These are phyloP conservation scores for Sporobolomyces pararoseus DNA, from an alignment of 768 basidiomycete genomes.

Conservation along the genomic window DNA sequence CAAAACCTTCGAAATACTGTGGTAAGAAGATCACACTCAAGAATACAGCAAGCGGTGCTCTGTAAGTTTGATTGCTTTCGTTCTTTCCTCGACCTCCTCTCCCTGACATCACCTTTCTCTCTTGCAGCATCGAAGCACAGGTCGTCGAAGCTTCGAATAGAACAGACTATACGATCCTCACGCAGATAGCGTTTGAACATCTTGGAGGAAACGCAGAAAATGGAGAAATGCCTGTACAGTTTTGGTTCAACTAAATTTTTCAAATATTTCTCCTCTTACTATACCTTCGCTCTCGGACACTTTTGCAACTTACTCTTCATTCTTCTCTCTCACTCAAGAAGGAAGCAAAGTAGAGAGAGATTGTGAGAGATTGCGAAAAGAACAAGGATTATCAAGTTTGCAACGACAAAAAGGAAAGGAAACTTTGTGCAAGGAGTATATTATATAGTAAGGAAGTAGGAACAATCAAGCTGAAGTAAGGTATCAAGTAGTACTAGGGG, in stretches of 20 bases:
- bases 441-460: no score
- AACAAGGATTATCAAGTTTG: no score
- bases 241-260: constrained; percentile 9
- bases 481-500: no score
- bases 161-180: constrained; percentile 18
- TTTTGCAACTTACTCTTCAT: no score
- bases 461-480: no score
- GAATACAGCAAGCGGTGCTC: neutral
- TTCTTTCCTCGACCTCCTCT: no score
- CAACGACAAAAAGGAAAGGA: no score
- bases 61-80: neutral
- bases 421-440: no score
- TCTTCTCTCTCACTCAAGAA: no score
- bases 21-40: constrained; percentile 1
- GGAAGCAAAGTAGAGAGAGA: no score
- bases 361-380: no score
- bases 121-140: constrained; percentile 9
- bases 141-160: constrained; percentile 26
- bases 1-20: constrained; percentile 1
- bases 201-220: constrained; percentile 20
- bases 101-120: neutral
- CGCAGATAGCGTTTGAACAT: constrained; percentile 6
- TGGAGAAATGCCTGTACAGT: constrained; percentile 9
- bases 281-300: neutral
- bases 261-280: neutral